Conservation (phyloP, 805 yeast species). For the Candida lessepsii region DNA sequence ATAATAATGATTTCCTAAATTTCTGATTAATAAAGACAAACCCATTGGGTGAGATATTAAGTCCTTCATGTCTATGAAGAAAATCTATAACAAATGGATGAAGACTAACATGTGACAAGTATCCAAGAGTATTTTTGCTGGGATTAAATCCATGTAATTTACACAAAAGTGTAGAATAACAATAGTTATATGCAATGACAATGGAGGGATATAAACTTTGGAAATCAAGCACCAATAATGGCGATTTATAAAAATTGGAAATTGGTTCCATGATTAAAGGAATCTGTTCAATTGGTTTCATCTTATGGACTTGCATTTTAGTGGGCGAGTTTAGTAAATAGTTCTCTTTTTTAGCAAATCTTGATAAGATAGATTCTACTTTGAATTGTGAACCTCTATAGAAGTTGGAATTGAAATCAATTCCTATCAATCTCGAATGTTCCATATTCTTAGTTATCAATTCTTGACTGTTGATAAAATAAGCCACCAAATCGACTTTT, state of each 20-base stretch:
- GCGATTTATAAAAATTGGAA: constrained; percentile 81
- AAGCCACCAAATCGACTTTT: constrained; percentile 43
- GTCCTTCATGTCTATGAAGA: constrained; percentile 45
- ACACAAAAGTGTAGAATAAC: constrained; percentile 74
- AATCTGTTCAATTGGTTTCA: constrained; percentile 81
- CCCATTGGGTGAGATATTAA: constrained; percentile 85
- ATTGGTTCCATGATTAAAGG: constrained; percentile 93
- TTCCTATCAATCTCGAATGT: constrained; percentile 80
- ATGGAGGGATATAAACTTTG: constrained; percentile 93
- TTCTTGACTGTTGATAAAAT: constrained; percentile 61
- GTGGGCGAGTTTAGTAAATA: constrained; percentile 75
- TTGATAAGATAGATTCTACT: constrained; percentile 78
- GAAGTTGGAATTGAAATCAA: constrained; percentile 84
- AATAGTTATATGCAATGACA: constrained; percentile 96
- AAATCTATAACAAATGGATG: constrained; percentile 57
- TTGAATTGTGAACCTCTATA: constrained; percentile 92
- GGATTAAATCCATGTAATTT: constrained; percentile 53
- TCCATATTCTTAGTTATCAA: constrained; percentile 70
- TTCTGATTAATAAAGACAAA: constrained; percentile 65
- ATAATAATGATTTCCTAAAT: constrained; percentile 68
- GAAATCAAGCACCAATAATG: constrained; percentile 86
- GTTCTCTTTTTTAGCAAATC: constrained; percentile 78
- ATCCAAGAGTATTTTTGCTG: constrained; percentile 52
- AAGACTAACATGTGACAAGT: constrained; percentile 41
- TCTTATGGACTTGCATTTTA: constrained; percentile 74